Base-by-base conservation (phyloP, 177 flowering plant species). In the Tripterygium wilfordii region DNA sequence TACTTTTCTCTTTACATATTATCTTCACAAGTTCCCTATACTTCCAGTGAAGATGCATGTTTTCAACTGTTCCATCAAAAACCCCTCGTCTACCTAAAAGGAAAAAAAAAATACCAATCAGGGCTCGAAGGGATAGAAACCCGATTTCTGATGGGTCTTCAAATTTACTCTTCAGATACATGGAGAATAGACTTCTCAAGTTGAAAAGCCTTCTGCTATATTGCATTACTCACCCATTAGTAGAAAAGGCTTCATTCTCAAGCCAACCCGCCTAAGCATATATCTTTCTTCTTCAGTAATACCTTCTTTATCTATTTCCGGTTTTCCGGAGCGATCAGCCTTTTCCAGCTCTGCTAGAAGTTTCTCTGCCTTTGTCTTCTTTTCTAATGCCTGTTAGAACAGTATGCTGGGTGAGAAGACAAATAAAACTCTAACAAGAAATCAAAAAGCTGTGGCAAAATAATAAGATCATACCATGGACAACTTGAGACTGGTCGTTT, bases 21-120 rank as follows among this genome's bases (percentile, higher is more conserved):
- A 94, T 54, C 73, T 94, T 94, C 45, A 94, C 86, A 65, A 94
- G 82, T 67, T 94, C 99, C 62, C 99, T 70, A 63, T 94, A 81
- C 57, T 94, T 94, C 99, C 99, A 94, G 62, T 89, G 97, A 42
- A 87, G 85, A 74, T 94, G 99, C 96, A 94, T 89, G 64, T 89
- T 89, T 63, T 89, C 96, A 45, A 89, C 46, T 9, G 96, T 89
- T 44, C 96, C 97, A 57, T 66, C 94, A 64, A 85, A 94, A 24
- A 89, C 81, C 17, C 96, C 96, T 8, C 98, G 70, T 66, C 83
- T 79, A 44, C 98, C 99, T 94, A 77, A 20, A 70, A 9, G 26
- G 26, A 43, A 48, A 54, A 32, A 51, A 29, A 52, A 22, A 42
- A 18, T 23, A 25, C 37, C 41, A 8, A 47, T 38, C 44, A 68